Evolutionary conservation across 805 yeast genomes (phyloP), one percentile per base, ranked within the genome.

Genomic region (Starmera pachycereana): DNA sequence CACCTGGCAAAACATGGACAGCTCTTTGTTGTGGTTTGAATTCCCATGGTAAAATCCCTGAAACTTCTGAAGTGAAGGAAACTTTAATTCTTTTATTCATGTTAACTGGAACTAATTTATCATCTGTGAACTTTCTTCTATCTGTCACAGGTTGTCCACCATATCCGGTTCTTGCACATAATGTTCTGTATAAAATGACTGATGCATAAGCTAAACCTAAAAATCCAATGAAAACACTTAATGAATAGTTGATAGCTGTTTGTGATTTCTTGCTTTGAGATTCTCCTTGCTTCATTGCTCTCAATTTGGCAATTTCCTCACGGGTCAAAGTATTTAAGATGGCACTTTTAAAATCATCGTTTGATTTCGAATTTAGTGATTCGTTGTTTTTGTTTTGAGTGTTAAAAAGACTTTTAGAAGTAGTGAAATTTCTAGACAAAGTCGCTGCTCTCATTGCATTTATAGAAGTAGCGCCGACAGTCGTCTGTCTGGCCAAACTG

Each of bases 121-220:
- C 97, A 18, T 87, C 77, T 1, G 96, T 85, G 61, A 92, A 85
- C 51, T 74, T 78, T 10, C 78, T 59, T 35, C 68, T 61, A 56
- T 92, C 97, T 0, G 97, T 89, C 51, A 89, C 82, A 10, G 97
- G 97, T 8, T 82, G 79, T 33, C 98, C 98, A 37, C 90, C 96
- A 74, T 83, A 92, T 0, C 98, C 98, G 0, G 97, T 89, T 60
- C 94, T 74, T 51, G 89, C 85, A 67, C 98, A 92, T 28, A 92
- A 70, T 8, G 89, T 87, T 49, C 97, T 68, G 60, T 92, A 92
- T 7, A 92, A 63, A 5, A 97, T 97, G 14, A 92, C 98, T 1
- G 96, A 85, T 9, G 88, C 84, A 61, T 87, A 92, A 0, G 95
- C 73, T 6, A 90, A 65, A 0, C 95, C 85, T 13, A 86, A 62